Evolutionary conservation across 495 filamentous ascomycete species (phyloP).

Genomic region (Aspergillus ostianus): DNA sequence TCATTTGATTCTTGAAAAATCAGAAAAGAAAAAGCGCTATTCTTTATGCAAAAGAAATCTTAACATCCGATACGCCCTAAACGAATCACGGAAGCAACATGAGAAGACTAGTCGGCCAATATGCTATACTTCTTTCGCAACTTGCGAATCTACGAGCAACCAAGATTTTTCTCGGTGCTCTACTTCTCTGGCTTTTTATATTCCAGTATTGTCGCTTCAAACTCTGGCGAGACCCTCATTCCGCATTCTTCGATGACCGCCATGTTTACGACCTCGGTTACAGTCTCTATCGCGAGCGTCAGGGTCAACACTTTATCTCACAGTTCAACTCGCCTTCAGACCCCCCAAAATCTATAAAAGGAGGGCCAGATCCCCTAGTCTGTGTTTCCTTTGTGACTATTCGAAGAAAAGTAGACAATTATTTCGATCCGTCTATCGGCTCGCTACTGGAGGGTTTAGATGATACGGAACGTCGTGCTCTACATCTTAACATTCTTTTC

Average conservation of each 20-base stretch:
- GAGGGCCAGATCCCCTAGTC: conserved; percentile 19
- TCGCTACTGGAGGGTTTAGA: conserved; percentile 49
- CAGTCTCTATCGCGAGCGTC: conserved; percentile 33
- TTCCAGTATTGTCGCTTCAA: conserved; percentile 26
- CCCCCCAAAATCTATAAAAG: not conserved
- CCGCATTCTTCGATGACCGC: conserved; percentile 40
- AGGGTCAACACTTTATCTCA: conserved; percentile 35
- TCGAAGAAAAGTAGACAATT: conserved; percentile 31
- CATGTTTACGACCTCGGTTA: conserved; percentile 40
- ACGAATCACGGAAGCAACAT: too few relatives aligned
- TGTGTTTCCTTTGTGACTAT: conserved; percentile 34
- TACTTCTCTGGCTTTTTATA: conserved; percentile 21
- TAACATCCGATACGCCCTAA: too few relatives aligned
- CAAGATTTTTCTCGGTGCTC: too few relatives aligned
- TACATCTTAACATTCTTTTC: conserved; percentile 51
- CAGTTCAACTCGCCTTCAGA: conserved; percentile 19
- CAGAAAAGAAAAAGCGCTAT: too few relatives aligned
- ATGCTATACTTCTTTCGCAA: too few relatives aligned
- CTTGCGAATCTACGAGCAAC: too few relatives aligned
- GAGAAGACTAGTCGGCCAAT: too few relatives aligned
- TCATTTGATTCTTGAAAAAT: too few relatives aligned
- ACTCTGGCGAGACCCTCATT: conserved; percentile 43
- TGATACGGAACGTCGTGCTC: conserved; percentile 37
- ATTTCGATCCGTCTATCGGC: conserved; percentile 49
- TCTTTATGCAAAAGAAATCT: too few relatives aligned